These are phyloP conservation scores for Gremmenia infestans DNA, from an alignment of 2,329 filamentous ascomycete species.

Conservation along the genomic window DNA sequence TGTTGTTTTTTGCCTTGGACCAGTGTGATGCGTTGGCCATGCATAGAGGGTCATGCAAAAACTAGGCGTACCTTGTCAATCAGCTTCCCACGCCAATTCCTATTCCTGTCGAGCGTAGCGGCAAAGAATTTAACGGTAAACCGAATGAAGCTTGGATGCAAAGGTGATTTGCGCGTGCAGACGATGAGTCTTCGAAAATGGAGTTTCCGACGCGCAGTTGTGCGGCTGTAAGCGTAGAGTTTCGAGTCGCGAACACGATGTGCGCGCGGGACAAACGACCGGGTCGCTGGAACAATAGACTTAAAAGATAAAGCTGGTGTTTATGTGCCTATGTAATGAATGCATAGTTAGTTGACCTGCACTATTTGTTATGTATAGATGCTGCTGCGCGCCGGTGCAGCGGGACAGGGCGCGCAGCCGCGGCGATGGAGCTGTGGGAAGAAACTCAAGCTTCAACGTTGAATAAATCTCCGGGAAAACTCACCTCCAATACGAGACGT, in stretches of 20 bases:
- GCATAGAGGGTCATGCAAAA: conserved; percentile 28
- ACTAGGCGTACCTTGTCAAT: conserved; percentile 32
- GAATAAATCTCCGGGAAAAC: conserved; percentile 23
- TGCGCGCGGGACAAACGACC: neutral
- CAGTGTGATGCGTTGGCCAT: conserved; percentile 33
- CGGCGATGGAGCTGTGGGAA: conserved; percentile 4
- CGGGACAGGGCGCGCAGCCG: conserved; percentile 21
- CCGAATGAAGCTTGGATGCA: conserved; percentile 7
- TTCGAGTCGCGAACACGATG: conserved; percentile 8
- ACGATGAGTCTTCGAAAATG: conserved; percentile 12
- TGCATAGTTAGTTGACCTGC: neutral
- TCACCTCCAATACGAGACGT: conserved; percentile 27
- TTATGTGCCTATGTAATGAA: neutral
- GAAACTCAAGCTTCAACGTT: conserved; percentile 14
- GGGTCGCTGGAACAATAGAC: neutral
- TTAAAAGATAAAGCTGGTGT: neutral
- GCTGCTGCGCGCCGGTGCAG: neutral
- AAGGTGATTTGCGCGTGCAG: conserved; percentile 15
- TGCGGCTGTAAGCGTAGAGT: conserved; percentile 14
- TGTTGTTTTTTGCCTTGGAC: conserved; percentile 27
- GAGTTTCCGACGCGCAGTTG: conserved; percentile 18
- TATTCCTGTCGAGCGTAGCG: conserved; percentile 26
- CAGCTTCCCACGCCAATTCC: conserved; percentile 25
- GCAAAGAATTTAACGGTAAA: conserved; percentile 14
- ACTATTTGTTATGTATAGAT: neutral